These are phyloP conservation scores for Neoarthrinium moseri DNA, from an alignment of 2,329 filamentous ascomycete species.

Conservation along the genomic window DNA sequence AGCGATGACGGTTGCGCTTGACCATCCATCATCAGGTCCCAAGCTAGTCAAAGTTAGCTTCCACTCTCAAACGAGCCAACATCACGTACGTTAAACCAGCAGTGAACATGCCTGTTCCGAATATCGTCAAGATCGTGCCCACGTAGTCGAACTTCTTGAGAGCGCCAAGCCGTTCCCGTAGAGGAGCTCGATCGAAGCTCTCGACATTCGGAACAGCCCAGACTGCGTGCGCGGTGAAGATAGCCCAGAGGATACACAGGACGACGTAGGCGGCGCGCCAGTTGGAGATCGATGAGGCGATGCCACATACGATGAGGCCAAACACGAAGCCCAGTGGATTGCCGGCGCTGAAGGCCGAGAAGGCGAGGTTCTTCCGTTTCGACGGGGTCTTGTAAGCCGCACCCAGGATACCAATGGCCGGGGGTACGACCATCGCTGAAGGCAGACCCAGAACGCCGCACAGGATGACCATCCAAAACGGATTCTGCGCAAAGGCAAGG, in stretches of 20 bases:
- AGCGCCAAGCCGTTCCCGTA: conserved; percentile 33
- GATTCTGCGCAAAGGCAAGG: conserved; percentile 57
- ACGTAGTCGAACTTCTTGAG: conserved; percentile 60
- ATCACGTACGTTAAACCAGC: conserved; percentile 54
- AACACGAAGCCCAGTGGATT: conserved; percentile 36
- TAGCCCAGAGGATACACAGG: conserved; percentile 61
- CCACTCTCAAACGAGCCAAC: conserved; percentile 26
- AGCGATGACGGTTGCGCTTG: conserved; percentile 58
- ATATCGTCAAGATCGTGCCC: conserved; percentile 58
- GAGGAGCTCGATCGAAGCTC: conserved; percentile 36
- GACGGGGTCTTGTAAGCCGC: conserved; percentile 47
- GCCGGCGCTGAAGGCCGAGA: conserved; percentile 30
- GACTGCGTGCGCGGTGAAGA: conserved; percentile 55
- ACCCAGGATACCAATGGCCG: conserved; percentile 63
- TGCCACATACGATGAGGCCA: conserved; percentile 57
- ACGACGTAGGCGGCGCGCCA: conserved; percentile 65
- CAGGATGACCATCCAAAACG: conserved; percentile 60
- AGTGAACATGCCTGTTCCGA: conserved; percentile 65
- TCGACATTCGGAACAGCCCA: conserved; percentile 61
- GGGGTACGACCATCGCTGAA: conserved; percentile 61
- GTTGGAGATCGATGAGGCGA: conserved; percentile 58
- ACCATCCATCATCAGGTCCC: conserved; percentile 62
- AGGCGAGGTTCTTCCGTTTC: conserved; percentile 32
- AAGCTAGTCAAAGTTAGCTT: conserved; percentile 27
- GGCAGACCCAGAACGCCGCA: conserved; percentile 64